A percentile compares a stretch with the other conserved stretches of the same genome.
These are phyloP conservation scores for Centrapalus pauciflorus DNA, from an alignment of 129 eudicot genomes.

Conservation along the genomic window DNA sequence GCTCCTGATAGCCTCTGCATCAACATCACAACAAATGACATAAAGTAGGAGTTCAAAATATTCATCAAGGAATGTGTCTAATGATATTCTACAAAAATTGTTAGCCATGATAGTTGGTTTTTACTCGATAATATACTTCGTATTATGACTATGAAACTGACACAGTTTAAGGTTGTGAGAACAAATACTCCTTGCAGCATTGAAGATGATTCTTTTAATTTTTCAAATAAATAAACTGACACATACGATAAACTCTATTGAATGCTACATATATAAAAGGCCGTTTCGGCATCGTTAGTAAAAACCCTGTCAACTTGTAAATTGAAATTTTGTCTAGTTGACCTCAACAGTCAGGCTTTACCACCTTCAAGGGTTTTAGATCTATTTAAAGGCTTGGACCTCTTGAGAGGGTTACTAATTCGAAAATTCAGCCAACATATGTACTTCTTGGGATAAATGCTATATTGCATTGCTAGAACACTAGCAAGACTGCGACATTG, in stretches of 20 bases:
- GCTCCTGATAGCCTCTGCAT: conserved; percentile 95
- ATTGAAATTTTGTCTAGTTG: not conserved
- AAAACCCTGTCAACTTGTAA: not conserved
- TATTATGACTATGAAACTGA: not conserved
- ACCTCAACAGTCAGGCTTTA: not conserved
- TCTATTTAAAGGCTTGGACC: not conserved
- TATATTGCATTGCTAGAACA: too few relatives aligned
- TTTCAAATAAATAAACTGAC: too few relatives aligned
- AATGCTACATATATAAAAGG: too few relatives aligned
- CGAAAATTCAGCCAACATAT: not conserved
- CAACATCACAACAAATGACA: not conserved
- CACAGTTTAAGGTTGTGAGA: not conserved
- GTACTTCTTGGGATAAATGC: too few relatives aligned
- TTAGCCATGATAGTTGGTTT: not conserved
- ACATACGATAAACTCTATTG: too few relatives aligned
- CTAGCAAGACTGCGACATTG: too few relatives aligned
- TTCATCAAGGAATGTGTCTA: not conserved
- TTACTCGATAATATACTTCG: not conserved
- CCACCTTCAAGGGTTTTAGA: not conserved
- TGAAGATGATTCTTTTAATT: too few relatives aligned
- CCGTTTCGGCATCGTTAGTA: not conserved
- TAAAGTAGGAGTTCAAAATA: not conserved
- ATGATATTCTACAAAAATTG: not conserved
- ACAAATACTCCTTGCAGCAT: not conserved
- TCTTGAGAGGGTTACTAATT: not conserved